Evolutionary conservation across 2,329 filamentous ascomycete species (phyloP), one percentile per base, ranked within the genome.

Genomic region (Pochonia chlamydosporia): DNA sequence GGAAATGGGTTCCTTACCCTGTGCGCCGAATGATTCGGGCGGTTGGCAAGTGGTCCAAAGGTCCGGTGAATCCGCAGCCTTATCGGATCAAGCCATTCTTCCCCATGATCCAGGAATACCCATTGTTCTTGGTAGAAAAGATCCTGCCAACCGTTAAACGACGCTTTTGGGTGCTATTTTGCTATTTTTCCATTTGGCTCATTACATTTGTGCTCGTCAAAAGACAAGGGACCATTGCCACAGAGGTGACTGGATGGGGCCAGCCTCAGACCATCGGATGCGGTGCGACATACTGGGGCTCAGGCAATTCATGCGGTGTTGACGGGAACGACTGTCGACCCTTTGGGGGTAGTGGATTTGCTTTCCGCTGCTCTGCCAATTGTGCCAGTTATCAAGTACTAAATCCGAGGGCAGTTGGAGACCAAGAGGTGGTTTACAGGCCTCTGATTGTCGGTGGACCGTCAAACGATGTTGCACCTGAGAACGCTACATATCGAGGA

Each of bases 321-420:
- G 82, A 92, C 54, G 88, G 88, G 6, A 80, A 82, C 50, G 72
- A 81, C 44, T 93, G 88, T 59, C 79, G 87, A 8, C 88, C 88
- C 0, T 93, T 93, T 59, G 78, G 76, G 49, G 83, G 82, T 53
- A 78, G 72, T 47, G 80, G 81, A 1, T 82, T 89, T 56, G 74
- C 86, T 1, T 93, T 93, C 60, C 75, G 84, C 46, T 93, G 88
- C 58, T 81, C 86, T 1, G 85, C 82, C 14, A 83, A 82, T 56
- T 93, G 88, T 63, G 76, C 76, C 39, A 78, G 76, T 57, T 78
- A 79, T 48, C 72, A 78, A 53, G 72, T 87, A 2, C 69, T 87
- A 31, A 87, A 90, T 55, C 84, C 85, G 16, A 78, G 87, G 54
- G 86, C 87, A 7, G 86, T 93, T 4, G 88, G 88, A 28, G 78